Evolutionary conservation across 768 basidiomycete species (phyloP).

Genomic region (Trametes punicea): DNA sequence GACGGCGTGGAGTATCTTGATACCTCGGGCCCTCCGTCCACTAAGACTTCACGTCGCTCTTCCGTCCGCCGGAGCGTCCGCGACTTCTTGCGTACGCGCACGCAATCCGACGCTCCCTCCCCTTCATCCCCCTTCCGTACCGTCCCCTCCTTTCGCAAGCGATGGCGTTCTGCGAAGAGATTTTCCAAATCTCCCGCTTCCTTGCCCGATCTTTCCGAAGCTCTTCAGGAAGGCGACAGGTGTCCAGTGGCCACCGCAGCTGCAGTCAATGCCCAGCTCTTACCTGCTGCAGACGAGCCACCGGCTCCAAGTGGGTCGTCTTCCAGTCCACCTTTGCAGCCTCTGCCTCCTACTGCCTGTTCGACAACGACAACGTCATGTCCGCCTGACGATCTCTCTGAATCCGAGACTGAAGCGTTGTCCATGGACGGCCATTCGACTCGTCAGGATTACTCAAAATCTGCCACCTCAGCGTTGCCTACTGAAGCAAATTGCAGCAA

Average conservation of each 20-base stretch:
- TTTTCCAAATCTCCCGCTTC: constrained; percentile 31
- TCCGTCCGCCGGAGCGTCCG: constrained; percentile 26
- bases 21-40: neutral
- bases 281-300: neutral
- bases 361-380: neutral
- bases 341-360: neutral
- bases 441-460: neutral
- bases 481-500: no score
- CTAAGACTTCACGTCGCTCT: constrained; percentile 21
- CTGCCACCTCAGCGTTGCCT: neutral
- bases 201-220: constrained; percentile 18
- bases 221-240: constrained; percentile 2
- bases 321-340: neutral
- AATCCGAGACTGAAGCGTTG: neutral
- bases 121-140: neutral
- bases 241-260: constrained; percentile 21
- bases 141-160: constrained; percentile 22
- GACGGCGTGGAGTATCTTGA: constrained; percentile 1
- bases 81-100: constrained; percentile 19
- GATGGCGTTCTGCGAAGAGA: constrained; percentile 31
- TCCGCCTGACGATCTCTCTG: neutral
- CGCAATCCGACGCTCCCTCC: constrained; percentile 6
- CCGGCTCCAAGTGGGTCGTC: neutral
- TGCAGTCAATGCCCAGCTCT: neutral
- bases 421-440: neutral